Evolutionary conservation across 2,329 filamentous ascomycete genomes (phyloP).

Genomic region (Penicillium sp.): DNA sequence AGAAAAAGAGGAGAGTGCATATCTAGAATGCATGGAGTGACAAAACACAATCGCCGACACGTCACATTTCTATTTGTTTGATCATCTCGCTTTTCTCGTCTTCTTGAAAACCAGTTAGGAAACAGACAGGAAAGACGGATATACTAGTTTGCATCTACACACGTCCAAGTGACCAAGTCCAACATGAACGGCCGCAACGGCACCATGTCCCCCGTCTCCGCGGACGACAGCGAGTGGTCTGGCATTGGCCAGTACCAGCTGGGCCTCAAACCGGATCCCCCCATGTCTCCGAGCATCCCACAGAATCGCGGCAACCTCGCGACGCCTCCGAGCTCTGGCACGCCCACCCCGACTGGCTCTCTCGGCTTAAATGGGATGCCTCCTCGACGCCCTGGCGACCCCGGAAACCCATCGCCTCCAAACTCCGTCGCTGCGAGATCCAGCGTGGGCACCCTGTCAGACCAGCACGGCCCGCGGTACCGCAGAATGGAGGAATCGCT

Average conservation of each 20-base stretch:
- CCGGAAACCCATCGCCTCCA: constrained; percentile 70
- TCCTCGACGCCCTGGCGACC: constrained; percentile 24
- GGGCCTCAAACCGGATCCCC: constrained; percentile 34
- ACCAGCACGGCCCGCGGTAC: constrained; percentile 60
- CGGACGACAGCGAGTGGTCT: constrained; percentile 79
- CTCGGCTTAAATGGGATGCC: constrained; percentile 53
- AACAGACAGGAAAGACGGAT: no score
- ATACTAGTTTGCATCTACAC: not conserved
- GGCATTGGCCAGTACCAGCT: constrained; percentile 63
- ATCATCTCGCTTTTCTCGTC: not conserved
- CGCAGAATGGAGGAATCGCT: constrained; percentile 64
- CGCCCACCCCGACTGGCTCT: constrained; percentile 46
- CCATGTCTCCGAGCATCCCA: constrained; percentile 43
- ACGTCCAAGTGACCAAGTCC: constrained; percentile 1
- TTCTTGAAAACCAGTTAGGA: not conserved
- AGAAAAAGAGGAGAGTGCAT: not conserved
- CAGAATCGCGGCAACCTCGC: constrained; percentile 51
- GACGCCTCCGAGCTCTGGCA: constrained; percentile 66
- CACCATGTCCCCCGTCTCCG: constrained; percentile 75
- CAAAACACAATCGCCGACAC: not conserved
- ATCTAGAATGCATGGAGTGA: constrained; percentile 9
- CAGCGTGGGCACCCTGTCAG: constrained; percentile 70
- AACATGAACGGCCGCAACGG: constrained; percentile 74
- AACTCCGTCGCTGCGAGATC: constrained; percentile 72
- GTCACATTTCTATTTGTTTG: not conserved